Conservation (phyloP, 2,329 filamentous ascomycete species). For the Paecilomyces dactylethromorphus region DNA sequence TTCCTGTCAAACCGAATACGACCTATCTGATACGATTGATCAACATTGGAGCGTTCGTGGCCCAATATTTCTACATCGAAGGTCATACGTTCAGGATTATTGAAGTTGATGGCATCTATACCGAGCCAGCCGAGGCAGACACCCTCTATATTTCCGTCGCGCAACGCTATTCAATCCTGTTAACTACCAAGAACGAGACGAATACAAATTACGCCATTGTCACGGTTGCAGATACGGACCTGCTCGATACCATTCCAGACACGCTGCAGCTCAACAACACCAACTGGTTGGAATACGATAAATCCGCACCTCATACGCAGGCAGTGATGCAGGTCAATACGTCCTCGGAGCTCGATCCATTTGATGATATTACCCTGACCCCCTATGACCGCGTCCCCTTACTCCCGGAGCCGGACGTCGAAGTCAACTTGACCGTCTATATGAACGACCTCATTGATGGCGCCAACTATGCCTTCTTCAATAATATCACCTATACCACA, state of each 20-base stretch:
- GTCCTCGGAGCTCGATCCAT: conserved; percentile 51
- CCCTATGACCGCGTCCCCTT: conserved; percentile 61
- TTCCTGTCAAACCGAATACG: conserved; percentile 57
- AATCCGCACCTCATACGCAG: conserved; percentile 41
- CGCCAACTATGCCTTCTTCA: conserved; percentile 63
- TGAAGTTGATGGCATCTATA: conserved; percentile 68
- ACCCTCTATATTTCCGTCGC: conserved; percentile 62
- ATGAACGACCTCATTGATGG: conserved; percentile 68
- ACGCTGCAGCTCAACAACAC: conserved; percentile 35
- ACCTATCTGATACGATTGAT: conserved; percentile 70
- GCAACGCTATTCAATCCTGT: conserved; percentile 52
- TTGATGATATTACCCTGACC: conserved; percentile 67
- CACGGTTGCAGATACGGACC: conserved; percentile 35
- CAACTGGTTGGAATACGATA: conserved; percentile 57
- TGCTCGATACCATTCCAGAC: conserved; percentile 22
- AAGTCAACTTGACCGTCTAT: conserved; percentile 52
- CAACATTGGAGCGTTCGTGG: conserved; percentile 66
- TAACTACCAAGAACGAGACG: conserved; percentile 58
- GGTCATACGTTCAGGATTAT: conserved; percentile 59
- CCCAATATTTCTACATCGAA: conserved; percentile 44
- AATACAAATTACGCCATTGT: conserved; percentile 61
- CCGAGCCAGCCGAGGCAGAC: conserved; percentile 52
- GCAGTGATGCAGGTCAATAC: conserved; percentile 17
- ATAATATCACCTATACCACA: conserved; percentile 65
- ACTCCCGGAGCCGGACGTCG: conserved; percentile 51